Base-by-base conservation (phyloP, 2,329 filamentous ascomycete genomes). In the Venturia nashicola region DNA sequence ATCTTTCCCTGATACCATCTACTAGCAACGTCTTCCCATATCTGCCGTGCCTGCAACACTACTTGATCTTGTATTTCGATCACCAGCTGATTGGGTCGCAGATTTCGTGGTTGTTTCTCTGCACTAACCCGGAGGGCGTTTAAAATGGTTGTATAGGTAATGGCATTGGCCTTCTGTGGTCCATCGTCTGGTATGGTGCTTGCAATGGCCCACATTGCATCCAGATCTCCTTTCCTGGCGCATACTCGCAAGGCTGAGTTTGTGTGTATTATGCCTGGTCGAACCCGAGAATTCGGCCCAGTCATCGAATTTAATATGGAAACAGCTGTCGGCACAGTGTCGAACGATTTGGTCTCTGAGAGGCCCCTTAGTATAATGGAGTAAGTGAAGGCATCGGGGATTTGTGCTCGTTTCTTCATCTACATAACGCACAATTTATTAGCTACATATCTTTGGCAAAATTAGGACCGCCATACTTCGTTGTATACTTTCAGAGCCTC, bases 351-450 rank as follows among this genome's bases (percentile, higher is more conserved):
- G 18, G 86, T 84, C 51, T 80, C 76, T 48, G 86, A 82, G 63
- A 92, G 84, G 39, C 91, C 93, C 61, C 84, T 81, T 68, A 99
- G 86, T 65, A 97, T 83, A 65, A 90, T 86, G 20, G 90, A 94
- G 72, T 89, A 97, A 0, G 94, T 97, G 69, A 87, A 83, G 3
- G 85, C 82, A 72, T 92, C 93, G 0, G 94, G 93, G 34, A 83
- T 79, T 70, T 95, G 88, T 5, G 81, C 87, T 66, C 91, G 83
- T 77, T 97, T 97, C 78, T 97, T 99, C 93, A 99, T 97, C 88
- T 90, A 68, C 14, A 65, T 57, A 39, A 16, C 27, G 32, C 34
- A 48, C 1, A 32, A 2, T 8, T 12, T 64, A 57, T 51, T 43
- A 61, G 51, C 23, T n/a, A 60, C 9, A 20, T n/a, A 54, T 12